Conservation (phyloP, 768 basidiomycete species). For the Suillus spraguei region DNA sequence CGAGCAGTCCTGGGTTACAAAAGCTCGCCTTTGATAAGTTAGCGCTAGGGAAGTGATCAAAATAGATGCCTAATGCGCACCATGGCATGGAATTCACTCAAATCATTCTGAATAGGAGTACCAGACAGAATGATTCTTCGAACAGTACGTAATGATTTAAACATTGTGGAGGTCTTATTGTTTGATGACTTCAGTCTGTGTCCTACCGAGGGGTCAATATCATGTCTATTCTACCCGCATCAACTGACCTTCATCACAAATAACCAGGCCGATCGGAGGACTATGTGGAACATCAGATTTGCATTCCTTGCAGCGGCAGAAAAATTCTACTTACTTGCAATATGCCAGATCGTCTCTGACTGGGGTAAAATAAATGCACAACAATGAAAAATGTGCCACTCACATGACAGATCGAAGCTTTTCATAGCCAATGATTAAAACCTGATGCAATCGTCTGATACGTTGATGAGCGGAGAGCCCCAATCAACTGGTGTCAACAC, state of each 20-base stretch:
- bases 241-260: constrained; percentile 88
- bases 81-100: constrained; percentile 97
- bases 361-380: constrained; percentile 10
- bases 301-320: not conserved
- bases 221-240: not conserved
- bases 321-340: constrained; percentile 59
- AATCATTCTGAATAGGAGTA: constrained; percentile 96
- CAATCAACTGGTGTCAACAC: constrained; percentile 25
- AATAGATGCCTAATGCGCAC: constrained; percentile 42
- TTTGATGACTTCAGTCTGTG: constrained; percentile 92
- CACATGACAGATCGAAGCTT: constrained; percentile 82
- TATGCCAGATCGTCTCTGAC: constrained; percentile 56
- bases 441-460: constrained; percentile 71
- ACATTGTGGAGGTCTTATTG: constrained; percentile 88
- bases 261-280: constrained; percentile 89
- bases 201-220: constrained; percentile 44
- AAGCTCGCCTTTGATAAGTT: constrained; percentile 70
- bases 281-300: constrained; percentile 36
- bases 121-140: constrained; percentile 90
- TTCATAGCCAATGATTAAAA: constrained; percentile 95
- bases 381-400: constrained; percentile 28
- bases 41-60: not conserved
- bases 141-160: constrained; percentile 73
- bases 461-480: constrained; percentile 5
- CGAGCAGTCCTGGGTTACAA: constrained; percentile 90